A percentile compares a stretch with the other conserved stretches of the same genome.
Evolutionary conservation across 257 asterid species (phyloP).

Genomic region (Solanum verrucosum): DNA sequence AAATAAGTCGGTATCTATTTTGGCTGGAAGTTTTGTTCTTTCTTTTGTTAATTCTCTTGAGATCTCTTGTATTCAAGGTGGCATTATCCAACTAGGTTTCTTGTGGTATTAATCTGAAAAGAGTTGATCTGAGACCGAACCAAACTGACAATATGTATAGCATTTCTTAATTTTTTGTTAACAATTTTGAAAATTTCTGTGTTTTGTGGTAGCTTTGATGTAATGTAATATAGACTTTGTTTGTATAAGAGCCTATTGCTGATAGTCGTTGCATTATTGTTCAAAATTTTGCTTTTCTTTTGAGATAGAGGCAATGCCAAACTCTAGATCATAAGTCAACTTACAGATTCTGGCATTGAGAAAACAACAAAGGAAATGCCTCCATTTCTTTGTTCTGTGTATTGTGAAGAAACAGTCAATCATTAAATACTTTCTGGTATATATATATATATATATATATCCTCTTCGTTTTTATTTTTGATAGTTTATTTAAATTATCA

Average conservation of each 20-base stretch:
- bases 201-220: background rate
- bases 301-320: background rate
- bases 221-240: background rate
- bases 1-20: no score
- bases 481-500: background rate
- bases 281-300: background rate
- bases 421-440: background rate
- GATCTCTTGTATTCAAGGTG: no score
- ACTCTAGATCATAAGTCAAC: background rate
- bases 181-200: background rate
- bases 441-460: background rate
- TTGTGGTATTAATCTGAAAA: background rate
- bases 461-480: background rate
- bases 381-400: background rate
- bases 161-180: background rate
- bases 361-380: background rate
- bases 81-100: no score
- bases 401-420: background rate
- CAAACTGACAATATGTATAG: background rate
- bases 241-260: background rate
- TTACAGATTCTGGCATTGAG: background rate
- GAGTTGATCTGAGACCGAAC: background rate
- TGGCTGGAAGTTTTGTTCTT: no score
- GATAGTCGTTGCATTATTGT: background rate
- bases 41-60: no score